Base-by-base conservation (phyloP, 352 stramenopile genomes). In the Pythium aristosporum region DNA sequence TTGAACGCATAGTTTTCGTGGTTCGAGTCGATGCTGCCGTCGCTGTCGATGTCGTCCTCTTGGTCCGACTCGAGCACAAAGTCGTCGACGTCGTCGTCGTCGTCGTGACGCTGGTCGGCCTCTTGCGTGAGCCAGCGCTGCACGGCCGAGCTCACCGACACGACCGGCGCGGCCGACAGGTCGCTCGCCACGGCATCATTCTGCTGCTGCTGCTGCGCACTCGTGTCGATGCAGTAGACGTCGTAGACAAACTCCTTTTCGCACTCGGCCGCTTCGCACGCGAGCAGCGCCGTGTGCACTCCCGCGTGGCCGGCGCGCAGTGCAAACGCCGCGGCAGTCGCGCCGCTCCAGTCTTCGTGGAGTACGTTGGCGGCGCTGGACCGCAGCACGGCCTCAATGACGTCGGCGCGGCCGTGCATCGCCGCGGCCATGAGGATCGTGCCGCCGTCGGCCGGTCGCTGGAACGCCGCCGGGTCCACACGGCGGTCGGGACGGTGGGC, bases 241-340 rank as follows among this genome's bases (percentile, higher is more conserved):
- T 94, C 86, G 46, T 93, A 94, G 10, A 94, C 86, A 46, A 79
- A 94, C 54, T 91, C 77, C 44, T 92, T 94, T 58, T 94, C 86
- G 20, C 69, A 65, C 63, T 93, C 82, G 5, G 83, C 77, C 37
- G 84, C 70, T 67, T 94, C 86, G 63, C 86, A 94, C 18, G 86
- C 86, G 32, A 78, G 51, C 51, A 94, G 47, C 11, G 86, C 86
- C 20, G 72, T 75, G 46, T 92, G 76, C 8, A 92, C 77, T 63
- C 75, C 84, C 13, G 18, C 60, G 49, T 91, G 85, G 2, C 77
- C 79, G 9, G 76, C 69, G 36, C 75, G 79, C 9, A 68, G 75
- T 5, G 86, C 86, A 73, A 93, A 92, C 4, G 68, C 50, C 11
- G 80, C 72, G 8, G 86, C 79, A 5, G 74, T 87, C 25, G 68